Percentiles rank a stretch among this genome's conserved stretches.
These are phyloP conservation scores for Penicillium parvum DNA, from an alignment of 495 filamentous ascomycete species.

Conservation along the genomic window DNA sequence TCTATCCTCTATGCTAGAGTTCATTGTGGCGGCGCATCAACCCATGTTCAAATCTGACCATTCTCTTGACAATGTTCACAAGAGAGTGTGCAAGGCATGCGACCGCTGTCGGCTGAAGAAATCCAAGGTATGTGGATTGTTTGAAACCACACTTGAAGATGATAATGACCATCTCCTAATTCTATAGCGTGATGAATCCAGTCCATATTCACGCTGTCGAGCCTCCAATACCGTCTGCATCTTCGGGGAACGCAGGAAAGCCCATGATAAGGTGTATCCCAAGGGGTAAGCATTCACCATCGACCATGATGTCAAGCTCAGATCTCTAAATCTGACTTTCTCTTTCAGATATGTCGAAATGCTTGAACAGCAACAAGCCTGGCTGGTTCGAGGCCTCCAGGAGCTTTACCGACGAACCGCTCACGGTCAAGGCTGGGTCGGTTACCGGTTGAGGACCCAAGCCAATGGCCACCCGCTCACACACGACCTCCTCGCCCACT, in stretches of 20 bases:
- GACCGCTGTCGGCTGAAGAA: conserved; percentile 61
- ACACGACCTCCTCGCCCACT: conserved; percentile 58
- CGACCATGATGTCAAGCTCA: too few relatives aligned
- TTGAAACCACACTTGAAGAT: not conserved
- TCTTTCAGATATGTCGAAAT: conserved; percentile 58
- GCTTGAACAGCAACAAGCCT: conserved; percentile 62
- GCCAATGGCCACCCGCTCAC: conserved; percentile 58
- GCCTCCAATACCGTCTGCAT: conserved; percentile 56
- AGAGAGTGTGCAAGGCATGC: conserved; percentile 59
- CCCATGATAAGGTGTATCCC: conserved; percentile 58
- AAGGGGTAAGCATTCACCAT: conserved; percentile 48
- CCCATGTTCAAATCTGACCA: too few relatives aligned
- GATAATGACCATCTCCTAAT: not conserved
- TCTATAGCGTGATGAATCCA: conserved; percentile 54
- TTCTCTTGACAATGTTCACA: conserved; percentile 31
- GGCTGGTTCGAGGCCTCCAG: conserved; percentile 57
- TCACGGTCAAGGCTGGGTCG: conserved; percentile 50
- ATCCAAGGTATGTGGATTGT: conserved; percentile 58
- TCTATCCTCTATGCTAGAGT: too few relatives aligned
- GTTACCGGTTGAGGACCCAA: conserved; percentile 46
- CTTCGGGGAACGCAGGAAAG: conserved; percentile 58
- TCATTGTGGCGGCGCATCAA: too few relatives aligned
- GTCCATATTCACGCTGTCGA: conserved; percentile 55
- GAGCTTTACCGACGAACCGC: conserved; percentile 52
- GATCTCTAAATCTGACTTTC: too few relatives aligned